phyloP scores from a whole-genome alignment of 1,139 yeast species.

The Geotrichum restrictum region DNA sequence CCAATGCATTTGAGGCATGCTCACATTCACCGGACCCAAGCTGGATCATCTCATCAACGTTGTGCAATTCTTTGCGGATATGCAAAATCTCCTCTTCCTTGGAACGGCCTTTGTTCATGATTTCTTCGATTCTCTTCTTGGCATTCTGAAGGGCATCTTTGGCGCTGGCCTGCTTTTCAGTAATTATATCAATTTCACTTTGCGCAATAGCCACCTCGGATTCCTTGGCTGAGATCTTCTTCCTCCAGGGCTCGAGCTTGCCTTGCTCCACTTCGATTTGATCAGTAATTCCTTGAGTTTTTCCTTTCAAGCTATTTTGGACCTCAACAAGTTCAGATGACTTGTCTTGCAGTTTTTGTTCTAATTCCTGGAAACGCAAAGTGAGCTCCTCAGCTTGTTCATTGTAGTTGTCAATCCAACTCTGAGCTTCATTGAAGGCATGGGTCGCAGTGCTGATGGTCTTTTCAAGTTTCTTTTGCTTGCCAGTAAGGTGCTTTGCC shows the following conservation, averaged over 20 bases:
- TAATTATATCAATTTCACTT: slow-evolving; percentile 60
- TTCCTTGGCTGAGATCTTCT: slow-evolving; percentile 59
- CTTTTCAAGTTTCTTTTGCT: slow-evolving; percentile 60
- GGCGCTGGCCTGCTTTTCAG: slow-evolving; percentile 47
- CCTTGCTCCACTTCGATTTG: slow-evolving; percentile 62
- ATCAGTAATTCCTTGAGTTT: slow-evolving; percentile 62
- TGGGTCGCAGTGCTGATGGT: slow-evolving; percentile 40
- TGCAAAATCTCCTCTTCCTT: slow-evolving; percentile 47
- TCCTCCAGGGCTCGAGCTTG: slow-evolving; percentile 80
- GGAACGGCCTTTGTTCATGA: slow-evolving; percentile 52
- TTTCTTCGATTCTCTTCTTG: slow-evolving; percentile 46
- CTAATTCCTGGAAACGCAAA: slow-evolving; percentile 46
- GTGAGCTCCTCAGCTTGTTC: slow-evolving; percentile 41
- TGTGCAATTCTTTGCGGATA: slow-evolving; percentile 46
- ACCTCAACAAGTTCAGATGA: slow-evolving; percentile 56
- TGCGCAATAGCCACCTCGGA: slow-evolving; percentile 62
- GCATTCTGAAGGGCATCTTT: slow-evolving; percentile 49
- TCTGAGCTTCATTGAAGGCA: slow-evolving; percentile 44
- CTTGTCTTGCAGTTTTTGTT: slow-evolving; percentile 50
- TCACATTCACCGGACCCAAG: slow-evolving; percentile 58
- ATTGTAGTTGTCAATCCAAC: slow-evolving; percentile 47
- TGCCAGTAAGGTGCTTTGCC: slow-evolving; percentile 56
- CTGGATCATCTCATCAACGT: slow-evolving; percentile 51
- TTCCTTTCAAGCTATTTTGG: slow-evolving; percentile 62
- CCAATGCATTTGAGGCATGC: slow-evolving; percentile 48